These are phyloP conservation scores for Cyberlindnera amylophila DNA, from an alignment of 805 yeast species.

Conservation along the genomic window DNA sequence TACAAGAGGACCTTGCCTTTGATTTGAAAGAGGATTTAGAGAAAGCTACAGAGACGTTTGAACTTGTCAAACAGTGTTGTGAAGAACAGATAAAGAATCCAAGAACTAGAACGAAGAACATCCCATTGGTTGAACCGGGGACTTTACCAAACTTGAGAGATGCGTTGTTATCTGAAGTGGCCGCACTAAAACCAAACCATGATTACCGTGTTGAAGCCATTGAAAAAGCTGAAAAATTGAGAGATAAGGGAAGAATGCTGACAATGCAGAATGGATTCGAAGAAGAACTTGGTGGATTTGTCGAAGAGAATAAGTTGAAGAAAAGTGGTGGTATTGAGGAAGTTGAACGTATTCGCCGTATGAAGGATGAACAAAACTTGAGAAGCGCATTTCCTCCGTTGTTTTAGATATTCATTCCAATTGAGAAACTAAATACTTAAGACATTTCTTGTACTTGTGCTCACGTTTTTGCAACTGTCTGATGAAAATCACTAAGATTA, in stretches of 20 bases:
- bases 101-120: constrained; percentile 32
- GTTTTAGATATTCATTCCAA: constrained; percentile 11
- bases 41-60: constrained; percentile 77
- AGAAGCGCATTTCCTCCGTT: constrained; percentile 42
- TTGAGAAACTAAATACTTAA: constrained; percentile 1
- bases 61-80: constrained; percentile 75
- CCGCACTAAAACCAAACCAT: constrained; percentile 77
- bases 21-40: constrained; percentile 79
- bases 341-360: constrained; percentile 62
- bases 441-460: constrained; percentile 14
- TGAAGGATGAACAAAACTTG: constrained; percentile 69
- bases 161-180: constrained; percentile 78
- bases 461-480: constrained; percentile 10
- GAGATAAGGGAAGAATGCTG: constrained; percentile 66
- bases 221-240: constrained; percentile 74
- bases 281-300: constrained; percentile 83
- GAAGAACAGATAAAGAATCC: constrained; percentile 69
- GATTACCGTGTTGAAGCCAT: constrained; percentile 85
- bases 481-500: constrained; percentile 14
- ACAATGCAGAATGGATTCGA: constrained; percentile 62
- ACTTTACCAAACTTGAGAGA: constrained; percentile 59
- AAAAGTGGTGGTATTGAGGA: constrained; percentile 89
- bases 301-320: constrained; percentile 69
- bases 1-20: constrained; percentile 80
- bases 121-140: constrained; percentile 60